Conservation (phyloP, 768 basidiomycete species). For the Kwoniella sp. region DNA sequence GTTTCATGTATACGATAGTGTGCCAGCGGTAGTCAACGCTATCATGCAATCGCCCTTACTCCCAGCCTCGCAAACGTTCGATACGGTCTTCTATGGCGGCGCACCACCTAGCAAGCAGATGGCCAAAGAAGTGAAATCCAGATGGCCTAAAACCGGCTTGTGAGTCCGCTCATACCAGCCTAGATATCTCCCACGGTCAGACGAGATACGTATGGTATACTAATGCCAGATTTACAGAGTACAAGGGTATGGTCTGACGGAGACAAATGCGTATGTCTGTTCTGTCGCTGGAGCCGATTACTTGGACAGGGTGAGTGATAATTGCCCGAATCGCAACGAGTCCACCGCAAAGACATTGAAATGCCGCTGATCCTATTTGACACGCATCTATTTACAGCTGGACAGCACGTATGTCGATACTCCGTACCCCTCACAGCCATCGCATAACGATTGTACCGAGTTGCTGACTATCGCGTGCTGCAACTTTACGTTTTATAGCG, state of each 20-base stretch:
- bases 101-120: conserved; percentile 46
- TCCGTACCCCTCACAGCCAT: too few relatives aligned
- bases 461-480: too few relatives aligned
- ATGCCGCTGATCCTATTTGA: neutral
- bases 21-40: conserved; percentile 45
- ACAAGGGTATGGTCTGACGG: conserved; percentile 50
- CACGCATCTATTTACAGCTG: conserved; percentile 27
- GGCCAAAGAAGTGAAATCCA: conserved; percentile 38
- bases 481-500: conserved; percentile 24
- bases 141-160: conserved; percentile 49
- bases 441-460: too few relatives aligned
- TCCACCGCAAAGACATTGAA: too few relatives aligned
- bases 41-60: conserved; percentile 37
- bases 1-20: conserved; percentile 22
- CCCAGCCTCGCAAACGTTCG: conserved; percentile 28
- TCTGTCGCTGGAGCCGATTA: conserved; percentile 47
- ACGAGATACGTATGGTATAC: too few relatives aligned
- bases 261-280: conserved; percentile 53
- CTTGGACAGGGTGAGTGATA: conserved; percentile 35
- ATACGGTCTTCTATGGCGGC: conserved; percentile 50
- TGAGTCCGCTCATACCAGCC: conserved; percentile 20
- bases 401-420: conserved; percentile 45
- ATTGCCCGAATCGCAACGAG: too few relatives aligned
- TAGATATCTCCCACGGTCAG: neutral
- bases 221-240: conserved; percentile 36